phyloP scores from a whole-genome alignment of 192 early-diverging fungal genomes.

The Coemansia sp. region DNA sequence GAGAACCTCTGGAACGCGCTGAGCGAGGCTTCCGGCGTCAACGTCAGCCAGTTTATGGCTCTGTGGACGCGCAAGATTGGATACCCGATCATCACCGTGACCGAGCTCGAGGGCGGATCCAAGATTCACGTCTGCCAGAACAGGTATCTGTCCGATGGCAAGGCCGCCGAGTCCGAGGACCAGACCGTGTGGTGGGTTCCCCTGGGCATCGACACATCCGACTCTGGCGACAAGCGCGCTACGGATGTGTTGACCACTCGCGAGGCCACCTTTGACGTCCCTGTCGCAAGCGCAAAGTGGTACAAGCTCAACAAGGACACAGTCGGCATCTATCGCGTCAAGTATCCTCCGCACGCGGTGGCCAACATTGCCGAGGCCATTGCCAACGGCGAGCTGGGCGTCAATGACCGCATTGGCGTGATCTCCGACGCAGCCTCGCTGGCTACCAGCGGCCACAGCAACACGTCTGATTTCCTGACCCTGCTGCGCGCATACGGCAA shows the following conservation, averaged over 20 bases:
- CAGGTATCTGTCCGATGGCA: constrained; percentile 78
- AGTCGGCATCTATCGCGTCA: constrained; percentile 84
- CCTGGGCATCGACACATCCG: constrained; percentile 57
- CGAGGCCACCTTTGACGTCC: constrained; percentile 49
- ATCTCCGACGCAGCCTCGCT: constrained; percentile 81
- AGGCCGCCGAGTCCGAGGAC: constrained; percentile 74
- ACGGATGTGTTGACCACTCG: constrained; percentile 46
- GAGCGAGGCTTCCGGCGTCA: constrained; percentile 70
- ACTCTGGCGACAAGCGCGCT: constrained; percentile 18
- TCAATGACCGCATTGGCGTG: constrained; percentile 79
- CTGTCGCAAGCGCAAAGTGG: constrained; percentile 55
- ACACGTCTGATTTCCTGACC: constrained; percentile 71
- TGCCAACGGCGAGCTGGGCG: constrained; percentile 56
- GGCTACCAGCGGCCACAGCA: constrained; percentile 75
- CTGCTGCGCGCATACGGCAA: constrained; percentile 67
- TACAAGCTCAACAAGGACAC: constrained; percentile 86
- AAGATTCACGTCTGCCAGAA: constrained; percentile 68
- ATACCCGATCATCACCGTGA: constrained; percentile 78
- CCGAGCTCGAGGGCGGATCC: constrained; percentile 42
- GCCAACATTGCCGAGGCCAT: constrained; percentile 57
- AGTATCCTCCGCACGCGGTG: constrained; percentile 62
- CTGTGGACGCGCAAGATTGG: constrained; percentile 86
- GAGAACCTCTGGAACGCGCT: constrained; percentile 85
- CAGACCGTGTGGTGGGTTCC: constrained; percentile 82
- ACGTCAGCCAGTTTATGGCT: constrained; percentile 82